Evolutionary conservation across 2,329 filamentous ascomycete genomes (phyloP).

Genomic region (Byssoonygena ceratinophila): DNA sequence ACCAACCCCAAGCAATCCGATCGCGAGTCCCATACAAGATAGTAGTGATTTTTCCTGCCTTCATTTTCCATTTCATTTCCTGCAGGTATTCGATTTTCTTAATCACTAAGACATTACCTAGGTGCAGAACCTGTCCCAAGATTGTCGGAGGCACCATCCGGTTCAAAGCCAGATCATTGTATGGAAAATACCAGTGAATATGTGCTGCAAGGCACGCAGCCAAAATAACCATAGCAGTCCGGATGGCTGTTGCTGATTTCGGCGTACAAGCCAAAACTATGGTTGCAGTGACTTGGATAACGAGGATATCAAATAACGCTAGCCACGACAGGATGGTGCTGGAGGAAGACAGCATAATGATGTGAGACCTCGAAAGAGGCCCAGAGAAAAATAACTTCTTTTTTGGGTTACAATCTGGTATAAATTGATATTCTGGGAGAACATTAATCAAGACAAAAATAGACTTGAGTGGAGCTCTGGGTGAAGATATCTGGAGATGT

Average conservation of each 20-base stretch:
- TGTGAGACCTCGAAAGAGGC: too few relatives aligned
- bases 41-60: background rate
- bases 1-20: slow-evolving; percentile 4
- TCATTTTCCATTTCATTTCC: slow-evolving; percentile 6
- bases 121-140: background rate
- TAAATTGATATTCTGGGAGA: too few relatives aligned
- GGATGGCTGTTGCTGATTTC: background rate
- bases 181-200: background rate
- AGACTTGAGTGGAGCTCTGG: too few relatives aligned
- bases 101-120: background rate
- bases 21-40: background rate
- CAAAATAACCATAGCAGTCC: background rate
- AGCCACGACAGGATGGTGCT: background rate
- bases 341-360: background rate
- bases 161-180: background rate
- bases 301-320: background rate
- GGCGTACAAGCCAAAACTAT: slow-evolving; percentile 1
- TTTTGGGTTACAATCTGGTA: too few relatives aligned
- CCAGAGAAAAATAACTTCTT: too few relatives aligned
- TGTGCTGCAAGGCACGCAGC: background rate
- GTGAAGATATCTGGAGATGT: too few relatives aligned
- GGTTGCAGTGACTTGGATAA: background rate
- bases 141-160: background rate
- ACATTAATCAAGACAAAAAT: too few relatives aligned
- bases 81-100: background rate